Conservation (phyloP, 768 basidiomycete genomes). For the Pisolithus orientalis region DNA sequence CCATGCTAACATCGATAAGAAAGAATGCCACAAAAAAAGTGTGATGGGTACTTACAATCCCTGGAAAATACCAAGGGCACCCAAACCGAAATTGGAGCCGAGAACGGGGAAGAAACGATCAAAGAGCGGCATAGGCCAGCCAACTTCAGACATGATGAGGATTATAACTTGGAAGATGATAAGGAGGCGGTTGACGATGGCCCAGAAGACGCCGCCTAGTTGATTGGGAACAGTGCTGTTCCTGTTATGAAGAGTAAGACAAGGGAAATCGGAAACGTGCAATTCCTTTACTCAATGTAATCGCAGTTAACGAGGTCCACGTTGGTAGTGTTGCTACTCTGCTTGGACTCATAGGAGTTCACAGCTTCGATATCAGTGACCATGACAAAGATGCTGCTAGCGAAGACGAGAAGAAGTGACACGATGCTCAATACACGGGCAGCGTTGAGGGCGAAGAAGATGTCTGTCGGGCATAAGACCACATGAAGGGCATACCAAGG, state of each 20-base stretch:
- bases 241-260: slow-evolving; percentile 32
- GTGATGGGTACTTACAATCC: slow-evolving; percentile 51
- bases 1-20: slow-evolving; percentile 39
- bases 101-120: slow-evolving; percentile 81
- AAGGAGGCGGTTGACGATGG: slow-evolving; percentile 79
- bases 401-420: slow-evolving; percentile 70
- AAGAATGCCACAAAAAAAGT: neutral
- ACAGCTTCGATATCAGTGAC: slow-evolving; percentile 72
- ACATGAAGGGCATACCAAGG: neutral
- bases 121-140: slow-evolving; percentile 77
- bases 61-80: slow-evolving; percentile 83
- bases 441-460: slow-evolving; percentile 74
- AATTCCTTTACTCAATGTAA: slow-evolving; percentile 61
- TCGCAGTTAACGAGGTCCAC: slow-evolving; percentile 50
- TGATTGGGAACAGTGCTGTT: slow-evolving; percentile 85
- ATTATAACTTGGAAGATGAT: slow-evolving; percentile 81
- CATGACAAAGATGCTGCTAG: slow-evolving; percentile 70
- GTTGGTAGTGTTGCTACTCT: slow-evolving; percentile 24
- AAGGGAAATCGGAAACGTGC: neutral
- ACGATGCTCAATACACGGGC: slow-evolving; percentile 78
- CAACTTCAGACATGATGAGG: slow-evolving; percentile 76
- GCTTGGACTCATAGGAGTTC: slow-evolving; percentile 49
- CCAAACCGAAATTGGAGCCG: slow-evolving; percentile 78
- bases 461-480: slow-evolving; percentile 27
- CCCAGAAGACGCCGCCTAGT: slow-evolving; percentile 88